Conservation (phyloP, 2,329 filamentous ascomycete species). For the Monosporascus ibericus region DNA sequence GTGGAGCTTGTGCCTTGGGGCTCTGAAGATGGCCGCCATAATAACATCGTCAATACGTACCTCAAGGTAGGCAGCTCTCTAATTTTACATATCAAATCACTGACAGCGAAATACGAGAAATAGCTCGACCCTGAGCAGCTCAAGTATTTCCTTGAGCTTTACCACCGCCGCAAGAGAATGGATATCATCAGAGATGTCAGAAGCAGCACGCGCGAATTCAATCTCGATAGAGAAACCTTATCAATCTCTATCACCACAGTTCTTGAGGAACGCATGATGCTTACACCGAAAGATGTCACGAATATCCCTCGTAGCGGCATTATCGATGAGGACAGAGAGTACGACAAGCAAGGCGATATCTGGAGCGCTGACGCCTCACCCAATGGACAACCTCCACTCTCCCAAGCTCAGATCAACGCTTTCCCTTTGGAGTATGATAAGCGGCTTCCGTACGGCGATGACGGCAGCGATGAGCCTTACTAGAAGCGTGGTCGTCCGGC, state of each 20-base stretch:
- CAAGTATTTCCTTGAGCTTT: conserved; percentile 41
- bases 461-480: conserved; percentile 14
- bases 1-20: conserved; percentile 24
- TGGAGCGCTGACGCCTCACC: conserved; percentile 18
- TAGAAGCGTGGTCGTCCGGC: conserved; percentile 6
- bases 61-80: conserved; percentile 28
- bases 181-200: conserved; percentile 38
- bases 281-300: conserved; percentile 7
- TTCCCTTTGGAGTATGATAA: conserved; percentile 12
- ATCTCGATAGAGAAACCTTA: conserved; percentile 28
- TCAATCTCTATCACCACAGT: conserved; percentile 20
- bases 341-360: conserved; percentile 5
- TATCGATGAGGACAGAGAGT: conserved; percentile 17
- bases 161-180: conserved; percentile 38
- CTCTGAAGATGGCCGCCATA: conserved; percentile 20
- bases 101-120: neutral
- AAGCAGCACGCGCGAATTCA: conserved; percentile 35
- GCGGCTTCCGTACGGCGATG: conserved; percentile 17
- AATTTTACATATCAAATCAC: neutral
- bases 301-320: conserved; percentile 19
- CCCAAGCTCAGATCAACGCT: conserved; percentile 6
- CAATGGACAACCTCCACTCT: conserved; percentile 17
- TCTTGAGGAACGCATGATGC: conserved; percentile 19
- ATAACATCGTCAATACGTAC: conserved; percentile 29
- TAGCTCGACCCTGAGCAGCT: conserved; percentile 40